Conservation (phyloP, 495 filamentous ascomycete species). For the Xylaria castorea region DNA sequence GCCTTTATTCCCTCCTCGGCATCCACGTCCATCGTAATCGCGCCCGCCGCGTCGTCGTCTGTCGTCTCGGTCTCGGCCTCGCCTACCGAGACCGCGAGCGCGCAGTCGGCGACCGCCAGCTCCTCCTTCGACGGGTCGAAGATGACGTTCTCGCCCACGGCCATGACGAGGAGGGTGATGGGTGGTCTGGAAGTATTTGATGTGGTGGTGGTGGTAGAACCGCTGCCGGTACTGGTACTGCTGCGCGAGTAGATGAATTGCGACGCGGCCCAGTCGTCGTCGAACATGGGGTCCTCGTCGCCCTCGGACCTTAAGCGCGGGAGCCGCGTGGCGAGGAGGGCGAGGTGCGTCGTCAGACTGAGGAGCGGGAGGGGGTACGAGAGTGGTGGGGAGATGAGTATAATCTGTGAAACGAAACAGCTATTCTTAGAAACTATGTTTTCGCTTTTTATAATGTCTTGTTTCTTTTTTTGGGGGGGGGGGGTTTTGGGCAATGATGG, state of each 20-base stretch:
- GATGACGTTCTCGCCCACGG: conserved; percentile 85
- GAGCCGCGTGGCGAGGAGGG: conserved; percentile 86
- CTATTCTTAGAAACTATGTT: not conserved
- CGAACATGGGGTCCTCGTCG: conserved; percentile 96
- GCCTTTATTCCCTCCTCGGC: conserved; percentile 24
- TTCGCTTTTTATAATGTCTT: too few relatives aligned
- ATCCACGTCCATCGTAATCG: conserved; percentile 43
- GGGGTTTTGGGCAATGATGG: too few relatives aligned
- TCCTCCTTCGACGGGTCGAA: conserved; percentile 93
- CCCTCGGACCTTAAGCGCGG: conserved; percentile 81
- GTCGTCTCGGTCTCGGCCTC: conserved; percentile 30
- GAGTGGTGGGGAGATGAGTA: conserved; percentile 88
- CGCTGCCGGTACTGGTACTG: conserved; percentile 13
- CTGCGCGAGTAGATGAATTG: conserved; percentile 71
- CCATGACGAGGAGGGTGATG: conserved; percentile 86
- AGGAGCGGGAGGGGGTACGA: conserved; percentile 93
- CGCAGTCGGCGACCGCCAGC: conserved; percentile 87
- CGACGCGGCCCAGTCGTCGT: conserved; percentile 94
- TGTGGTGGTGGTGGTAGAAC: conserved; percentile 8
- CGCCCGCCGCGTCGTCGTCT: conserved; percentile 6
- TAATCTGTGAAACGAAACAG: conserved; percentile 70
- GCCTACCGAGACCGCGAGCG: conserved; percentile 78
- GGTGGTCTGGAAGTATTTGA: conserved; percentile 62
- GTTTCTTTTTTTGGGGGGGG: too few relatives aligned
- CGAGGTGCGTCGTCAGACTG: conserved; percentile 91